Percentiles rank a stretch among this genome's conserved stretches.
phyloP scores from a whole-genome alignment of 164 flowering plant species.

The Kingdonia uniflora region DNA sequence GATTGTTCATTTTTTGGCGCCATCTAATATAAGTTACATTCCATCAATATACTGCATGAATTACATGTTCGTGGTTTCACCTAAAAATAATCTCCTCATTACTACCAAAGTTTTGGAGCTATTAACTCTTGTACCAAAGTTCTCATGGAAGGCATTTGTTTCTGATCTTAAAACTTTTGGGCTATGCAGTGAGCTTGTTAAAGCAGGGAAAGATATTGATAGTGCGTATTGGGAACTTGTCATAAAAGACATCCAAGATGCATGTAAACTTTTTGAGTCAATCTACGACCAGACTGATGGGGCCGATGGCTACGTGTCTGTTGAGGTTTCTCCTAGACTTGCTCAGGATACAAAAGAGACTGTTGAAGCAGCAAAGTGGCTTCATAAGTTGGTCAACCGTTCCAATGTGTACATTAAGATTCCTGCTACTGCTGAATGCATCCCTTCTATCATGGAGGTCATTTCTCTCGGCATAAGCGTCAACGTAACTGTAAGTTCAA shows the following conservation, averaged over 20 bases:
- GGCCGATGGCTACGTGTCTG: slow-evolving; percentile 97
- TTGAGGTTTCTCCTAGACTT: slow-evolving; percentile 93
- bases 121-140: no score
- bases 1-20: no score
- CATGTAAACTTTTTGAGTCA: slow-evolving; percentile 88
- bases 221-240: slow-evolving; percentile 96
- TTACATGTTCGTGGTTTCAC: no score
- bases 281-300: slow-evolving; percentile 88
- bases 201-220: slow-evolving; percentile 77
- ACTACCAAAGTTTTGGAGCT: no score
- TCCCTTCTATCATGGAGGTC: slow-evolving; percentile 84
- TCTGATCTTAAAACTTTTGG: slow-evolving; percentile 2
- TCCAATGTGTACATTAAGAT: slow-evolving; percentile 91
- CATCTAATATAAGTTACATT: no score
- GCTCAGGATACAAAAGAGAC: slow-evolving; percentile 86
- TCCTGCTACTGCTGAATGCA: slow-evolving; percentile 86
- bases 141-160: no score
- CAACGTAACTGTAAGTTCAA: slow-evolving; percentile 86
- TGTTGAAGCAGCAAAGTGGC: slow-evolving; percentile 96
- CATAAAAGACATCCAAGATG: slow-evolving; percentile 97
- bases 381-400: slow-evolving; percentile 70
- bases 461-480: slow-evolving; percentile 88
- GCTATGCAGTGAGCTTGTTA: slow-evolving; percentile 67
- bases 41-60: no score
- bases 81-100: no score